Percentiles rank a stretch among this genome's conserved stretches.
Evolutionary conservation across 2,329 filamentous ascomycete species (phyloP).

Genomic region (Beauveria rudraprayagi): DNA sequence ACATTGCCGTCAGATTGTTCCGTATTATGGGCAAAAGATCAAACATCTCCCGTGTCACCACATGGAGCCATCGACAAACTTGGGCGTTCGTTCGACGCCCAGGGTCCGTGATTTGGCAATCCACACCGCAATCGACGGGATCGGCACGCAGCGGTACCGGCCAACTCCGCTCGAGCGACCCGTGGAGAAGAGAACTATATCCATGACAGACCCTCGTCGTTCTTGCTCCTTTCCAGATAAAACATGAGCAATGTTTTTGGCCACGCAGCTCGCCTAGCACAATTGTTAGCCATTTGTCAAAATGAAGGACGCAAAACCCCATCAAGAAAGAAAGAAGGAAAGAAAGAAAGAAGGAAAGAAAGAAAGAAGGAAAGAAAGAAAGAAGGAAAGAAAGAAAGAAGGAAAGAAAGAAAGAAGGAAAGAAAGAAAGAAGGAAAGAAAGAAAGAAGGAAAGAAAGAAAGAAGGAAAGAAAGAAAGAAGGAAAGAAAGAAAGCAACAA

Average conservation of each 20-base stretch:
- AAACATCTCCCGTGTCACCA: constrained; percentile 26
- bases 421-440: not conserved
- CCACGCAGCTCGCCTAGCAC: constrained; percentile 38
- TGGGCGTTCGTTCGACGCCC: constrained; percentile 34
- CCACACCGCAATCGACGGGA: constrained; percentile 45
- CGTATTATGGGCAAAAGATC: not conserved
- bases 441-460: not conserved
- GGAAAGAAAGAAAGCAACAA: too few species aligned
- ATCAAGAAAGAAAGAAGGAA: not conserved
- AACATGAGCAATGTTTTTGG: constrained; percentile 43
- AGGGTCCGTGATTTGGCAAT: constrained; percentile 44
- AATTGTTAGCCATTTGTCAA: not conserved
- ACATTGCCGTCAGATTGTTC: not conserved
- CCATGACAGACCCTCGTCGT: constrained; percentile 41
- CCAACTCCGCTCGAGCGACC: constrained; percentile 44
- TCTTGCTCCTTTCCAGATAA: constrained; percentile 35
- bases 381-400: not conserved
- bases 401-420: too few species aligned
- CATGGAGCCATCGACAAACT: constrained; percentile 40
- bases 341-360: too few species aligned
- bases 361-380: not conserved
- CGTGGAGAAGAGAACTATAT: constrained; percentile 39
- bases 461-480: not conserved
- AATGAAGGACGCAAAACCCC: not conserved
- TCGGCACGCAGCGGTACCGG: constrained; percentile 36